These are phyloP conservation scores for Irpex sp. DNA, from an alignment of 1,284 basidiomycete genomes.

Conservation along the genomic window DNA sequence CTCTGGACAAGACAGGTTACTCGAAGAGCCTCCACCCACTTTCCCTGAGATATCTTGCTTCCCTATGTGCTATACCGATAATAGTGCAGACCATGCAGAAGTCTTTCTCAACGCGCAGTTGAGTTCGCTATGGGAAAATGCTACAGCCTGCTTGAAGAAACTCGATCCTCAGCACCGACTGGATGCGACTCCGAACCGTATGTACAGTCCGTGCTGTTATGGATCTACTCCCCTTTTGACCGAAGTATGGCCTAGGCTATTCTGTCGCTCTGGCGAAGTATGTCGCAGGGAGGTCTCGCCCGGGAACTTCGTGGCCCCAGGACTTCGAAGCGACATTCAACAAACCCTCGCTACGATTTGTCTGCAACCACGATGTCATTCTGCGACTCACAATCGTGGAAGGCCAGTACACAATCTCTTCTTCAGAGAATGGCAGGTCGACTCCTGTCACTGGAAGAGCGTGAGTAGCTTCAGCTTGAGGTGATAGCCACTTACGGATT, in stretches of 20 bases:
- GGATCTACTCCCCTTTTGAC: too few species aligned
- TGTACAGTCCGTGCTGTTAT: slow-evolving; percentile 1
- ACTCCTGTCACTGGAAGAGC: neutral
- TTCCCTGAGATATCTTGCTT: neutral
- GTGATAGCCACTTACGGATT: neutral
- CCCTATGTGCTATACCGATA: slow-evolving; percentile 39
- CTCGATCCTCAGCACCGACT: slow-evolving; percentile 7
- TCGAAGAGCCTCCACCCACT: neutral
- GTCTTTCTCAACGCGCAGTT: slow-evolving; percentile 41
- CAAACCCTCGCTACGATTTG: slow-evolving; percentile 32
- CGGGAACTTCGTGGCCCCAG: slow-evolving; percentile 14
- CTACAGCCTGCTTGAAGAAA: slow-evolving; percentile 28
- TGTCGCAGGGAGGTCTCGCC: slow-evolving; percentile 21
- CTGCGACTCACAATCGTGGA: slow-evolving; percentile 29
- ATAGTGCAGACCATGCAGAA: slow-evolving; percentile 34
- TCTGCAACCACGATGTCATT: slow-evolving; percentile 38
- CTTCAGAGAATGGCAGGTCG: slow-evolving; percentile 11
- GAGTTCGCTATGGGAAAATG: slow-evolving; percentile 33
- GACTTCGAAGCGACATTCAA: slow-evolving; percentile 30
- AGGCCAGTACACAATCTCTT: slow-evolving; percentile 31
- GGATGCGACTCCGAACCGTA: slow-evolving; percentile 2
- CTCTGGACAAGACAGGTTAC: too few species aligned
- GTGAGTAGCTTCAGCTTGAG: neutral
- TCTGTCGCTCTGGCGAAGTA: slow-evolving; percentile 30
- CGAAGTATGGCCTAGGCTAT: slow-evolving; percentile 15